Evolutionary conservation across 768 basidiomycete genomes (phyloP).

Genomic region (Crassisporium funariophilum): DNA sequence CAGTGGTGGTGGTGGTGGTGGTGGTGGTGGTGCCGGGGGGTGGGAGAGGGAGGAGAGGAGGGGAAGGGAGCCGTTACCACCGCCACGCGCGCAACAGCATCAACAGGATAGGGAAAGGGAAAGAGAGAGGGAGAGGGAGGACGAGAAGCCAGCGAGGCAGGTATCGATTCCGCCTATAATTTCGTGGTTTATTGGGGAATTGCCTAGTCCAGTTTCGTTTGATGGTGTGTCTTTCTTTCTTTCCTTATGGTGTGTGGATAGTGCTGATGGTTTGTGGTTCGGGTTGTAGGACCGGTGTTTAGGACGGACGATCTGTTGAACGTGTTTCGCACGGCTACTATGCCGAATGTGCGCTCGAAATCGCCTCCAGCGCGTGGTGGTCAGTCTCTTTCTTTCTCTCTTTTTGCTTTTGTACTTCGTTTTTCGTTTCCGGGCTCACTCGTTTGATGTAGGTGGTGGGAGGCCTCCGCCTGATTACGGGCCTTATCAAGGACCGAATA

Average conservation of each 20-base stretch:
- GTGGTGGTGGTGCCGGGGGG: constrained; percentile 11
- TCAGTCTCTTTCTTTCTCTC: constrained; percentile 26
- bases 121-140: constrained; percentile 35
- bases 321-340: constrained; percentile 77
- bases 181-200: constrained; percentile 80
- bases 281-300: constrained; percentile 76
- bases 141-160: constrained; percentile 47
- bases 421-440: not conserved
- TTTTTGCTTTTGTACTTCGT: too few relatives aligned
- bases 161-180: constrained; percentile 57
- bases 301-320: constrained; percentile 90
- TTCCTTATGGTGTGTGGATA: constrained; percentile 1
- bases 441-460: constrained; percentile 43
- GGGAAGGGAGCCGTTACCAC: constrained; percentile 24
- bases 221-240: constrained; percentile 65
- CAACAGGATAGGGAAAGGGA: too few relatives aligned
- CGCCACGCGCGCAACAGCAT: constrained; percentile 34
- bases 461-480: constrained; percentile 87
- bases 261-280: not conserved
- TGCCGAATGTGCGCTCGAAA: constrained; percentile 61
- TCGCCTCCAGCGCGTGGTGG: constrained; percentile 59
- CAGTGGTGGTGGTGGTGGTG: constrained; percentile 18
- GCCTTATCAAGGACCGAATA: constrained; percentile 76
- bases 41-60: not conserved
- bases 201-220: constrained; percentile 74